Evolutionary conservation across 1,139 yeast species (phyloP), one percentile per base, ranked within the genome.

Genomic region (Hansenula sp.): DNA sequence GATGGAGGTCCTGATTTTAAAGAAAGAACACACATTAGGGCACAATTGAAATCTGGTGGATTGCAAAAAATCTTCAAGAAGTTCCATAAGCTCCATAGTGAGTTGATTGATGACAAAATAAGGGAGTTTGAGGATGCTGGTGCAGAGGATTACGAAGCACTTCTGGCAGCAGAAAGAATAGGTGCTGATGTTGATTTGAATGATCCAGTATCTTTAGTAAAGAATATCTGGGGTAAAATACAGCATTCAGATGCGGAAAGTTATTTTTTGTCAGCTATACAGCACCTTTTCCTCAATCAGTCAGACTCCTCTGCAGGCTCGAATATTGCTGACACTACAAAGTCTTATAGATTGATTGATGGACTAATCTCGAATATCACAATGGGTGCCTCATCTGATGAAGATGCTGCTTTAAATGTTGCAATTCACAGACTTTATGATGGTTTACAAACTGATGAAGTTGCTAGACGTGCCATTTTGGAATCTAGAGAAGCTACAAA

Each of bases 361-460:
- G 90, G 90, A 1, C 72, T 92, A 47, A 75, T 89, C 21, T 84
- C 92, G 25, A 87, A 87, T 56, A 80, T 92, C 9, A 79, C 92
- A 4, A 73, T 81, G 74, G 81, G 84, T 14, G 66, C 71, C 10
- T 62, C 72, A 3, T 66, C 80, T 1, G 84, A 83, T 50, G 82
- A 82, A 46, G 87, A 83, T 32, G 74, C 90, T 9, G 86, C 89
- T 6, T 74, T 89, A 53, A 88, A 86, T 39, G 79, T 88, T 50
- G 90, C 96, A 1, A 85, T 92, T 31, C 94, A 88, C 55, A 71
- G 83, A 46, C 70, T 92, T 41, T 73, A 79, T 46, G 79, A 88
- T 40, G 75, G 89, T n/a, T 73, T 90, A 61, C 82, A 82, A 51
- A 87, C 96, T 0, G 98, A 92, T 61, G 96, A 89, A 45, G 85